A percentile compares a stretch with the other conserved stretches of the same genome.
phyloP scores from a whole-genome alignment of 345 rosid genomes.

The Citrus hindsii region DNA sequence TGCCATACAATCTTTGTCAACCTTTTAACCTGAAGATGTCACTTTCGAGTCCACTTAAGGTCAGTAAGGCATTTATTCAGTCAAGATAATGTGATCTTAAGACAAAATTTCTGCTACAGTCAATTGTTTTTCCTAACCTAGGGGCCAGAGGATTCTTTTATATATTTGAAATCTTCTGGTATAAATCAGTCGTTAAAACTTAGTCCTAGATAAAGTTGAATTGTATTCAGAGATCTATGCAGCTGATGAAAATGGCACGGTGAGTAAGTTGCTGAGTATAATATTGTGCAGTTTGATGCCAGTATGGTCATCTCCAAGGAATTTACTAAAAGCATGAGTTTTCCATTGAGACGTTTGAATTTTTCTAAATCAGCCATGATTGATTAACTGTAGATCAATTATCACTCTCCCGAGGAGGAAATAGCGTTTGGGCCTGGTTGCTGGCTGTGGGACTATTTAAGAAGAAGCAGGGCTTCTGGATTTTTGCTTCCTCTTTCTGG shows the following conservation, averaged over 20 bases:
- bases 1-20: constrained; percentile 65
- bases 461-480: constrained; percentile 98
- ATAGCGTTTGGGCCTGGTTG: constrained; percentile 94
- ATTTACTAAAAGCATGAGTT: neutral
- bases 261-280: neutral
- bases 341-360: neutral
- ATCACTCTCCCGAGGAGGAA: constrained; percentile 93
- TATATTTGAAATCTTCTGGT: neutral
- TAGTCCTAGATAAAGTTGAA: neutral
- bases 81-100: neutral
- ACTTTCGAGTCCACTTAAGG: constrained; percentile 79
- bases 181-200: neutral
- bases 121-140: neutral
- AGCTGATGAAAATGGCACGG: neutral
- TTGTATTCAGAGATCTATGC: neutral
- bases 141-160: neutral
- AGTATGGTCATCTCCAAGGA: neutral
- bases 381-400: constrained; percentile 46
- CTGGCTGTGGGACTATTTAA: constrained; percentile 98
- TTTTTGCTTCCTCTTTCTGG: constrained; percentile 99
- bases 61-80: neutral
- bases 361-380: constrained; percentile 8
- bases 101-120: neutral
- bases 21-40: constrained; percentile 61
- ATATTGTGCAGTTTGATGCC: neutral